A percentile compares a stretch with the other conserved stretches of the same genome.
Evolutionary conservation across 2,329 filamentous ascomycete species (phyloP).

Genomic region (Nemania sp.): DNA sequence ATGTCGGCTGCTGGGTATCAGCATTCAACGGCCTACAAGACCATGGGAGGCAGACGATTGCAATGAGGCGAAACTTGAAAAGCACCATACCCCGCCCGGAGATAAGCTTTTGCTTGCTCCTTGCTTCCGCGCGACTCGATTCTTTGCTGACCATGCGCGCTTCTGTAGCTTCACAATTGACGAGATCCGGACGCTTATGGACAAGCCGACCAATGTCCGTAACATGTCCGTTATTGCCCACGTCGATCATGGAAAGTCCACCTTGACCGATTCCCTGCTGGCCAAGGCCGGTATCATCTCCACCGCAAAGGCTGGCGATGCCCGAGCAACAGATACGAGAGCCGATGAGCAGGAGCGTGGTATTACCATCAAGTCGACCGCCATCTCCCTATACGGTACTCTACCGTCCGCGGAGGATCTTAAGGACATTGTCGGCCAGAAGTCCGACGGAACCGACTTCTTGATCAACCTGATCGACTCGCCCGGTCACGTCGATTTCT

Average conservation of each 20-base stretch:
- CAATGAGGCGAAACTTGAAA: too few relatives aligned
- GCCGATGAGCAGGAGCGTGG: conserved; percentile 98
- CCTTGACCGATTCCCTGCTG: conserved; percentile 97
- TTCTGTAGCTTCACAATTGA: conserved; percentile 91
- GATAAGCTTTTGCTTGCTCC: conserved; percentile 42
- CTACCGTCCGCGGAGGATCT: conserved; percentile 82
- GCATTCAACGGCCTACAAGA: too few relatives aligned
- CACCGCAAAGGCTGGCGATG: conserved; percentile 93
- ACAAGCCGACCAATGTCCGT: conserved; percentile 72
- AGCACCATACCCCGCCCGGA: conserved; percentile 43
- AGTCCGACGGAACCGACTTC: conserved; percentile 92
- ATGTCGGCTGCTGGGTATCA: not conserved
- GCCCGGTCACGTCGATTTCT: conserved; percentile 99
- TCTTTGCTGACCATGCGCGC: conserved; percentile 52
- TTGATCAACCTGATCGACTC: conserved; percentile 99
- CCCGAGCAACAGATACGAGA: conserved; percentile 95
- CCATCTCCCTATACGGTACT: conserved; percentile 95
- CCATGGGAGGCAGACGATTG: too few relatives aligned
- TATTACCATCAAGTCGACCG: conserved; percentile 99
- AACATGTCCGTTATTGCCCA: conserved; percentile 99
- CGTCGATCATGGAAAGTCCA: conserved; percentile 99
- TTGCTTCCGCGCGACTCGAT: conserved; percentile 19
- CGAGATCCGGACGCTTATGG: conserved; percentile 78
- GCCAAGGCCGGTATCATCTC: conserved; percentile 99
- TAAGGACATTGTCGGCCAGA: conserved; percentile 89